Evolutionary conservation across 352 stramenopile species (phyloP), one percentile per base, ranked within the genome.

Genomic region (Pythium coloratum): DNA sequence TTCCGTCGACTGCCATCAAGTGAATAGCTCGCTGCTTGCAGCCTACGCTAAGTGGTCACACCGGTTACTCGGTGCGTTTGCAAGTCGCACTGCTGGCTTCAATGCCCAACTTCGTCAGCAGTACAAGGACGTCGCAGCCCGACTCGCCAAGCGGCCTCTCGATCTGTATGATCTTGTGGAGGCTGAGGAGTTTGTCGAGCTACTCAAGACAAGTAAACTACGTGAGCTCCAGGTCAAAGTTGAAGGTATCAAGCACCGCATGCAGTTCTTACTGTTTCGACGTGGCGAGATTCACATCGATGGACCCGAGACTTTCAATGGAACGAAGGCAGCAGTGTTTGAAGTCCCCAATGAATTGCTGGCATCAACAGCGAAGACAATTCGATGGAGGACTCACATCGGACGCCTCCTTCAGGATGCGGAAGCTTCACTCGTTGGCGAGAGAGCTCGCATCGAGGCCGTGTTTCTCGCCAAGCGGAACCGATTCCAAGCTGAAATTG

Each of bases 91-190:
- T 1, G 57, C 76, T 1, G 67, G 63, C 0, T 72, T 82, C 51
- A 91, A 89, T 34, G 56, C 71, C 0, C 77, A 86, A n/a, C 66
- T 92, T 33, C 74, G 82, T 0, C 76, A 90, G 8, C 72, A 88
- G 36, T 94, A 92, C 65, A 92, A 94, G 46, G 82, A 93, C 24
- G 81, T 92, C 12, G 84, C 82, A 7, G 78, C 72, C 33, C 67
- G 71, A 36, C 63, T 94, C 0, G 72, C 77, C 0, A 91, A 86
- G 60, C 86, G 84, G 24, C 84, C 86, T 0, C 64, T 87, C 24
- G 80, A 92, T 67, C 70, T 92, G 28, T 85, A 92, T 46, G 86
- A 94, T 30, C 74, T 94, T 1, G 81, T 92, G 1, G 82, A 91
- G 46, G 62, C 76, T 0, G 86, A 94, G 56, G 70, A 44, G 2